Conservation (phyloP, 2,329 filamentous ascomycete genomes). For the Penicillium sp. region DNA sequence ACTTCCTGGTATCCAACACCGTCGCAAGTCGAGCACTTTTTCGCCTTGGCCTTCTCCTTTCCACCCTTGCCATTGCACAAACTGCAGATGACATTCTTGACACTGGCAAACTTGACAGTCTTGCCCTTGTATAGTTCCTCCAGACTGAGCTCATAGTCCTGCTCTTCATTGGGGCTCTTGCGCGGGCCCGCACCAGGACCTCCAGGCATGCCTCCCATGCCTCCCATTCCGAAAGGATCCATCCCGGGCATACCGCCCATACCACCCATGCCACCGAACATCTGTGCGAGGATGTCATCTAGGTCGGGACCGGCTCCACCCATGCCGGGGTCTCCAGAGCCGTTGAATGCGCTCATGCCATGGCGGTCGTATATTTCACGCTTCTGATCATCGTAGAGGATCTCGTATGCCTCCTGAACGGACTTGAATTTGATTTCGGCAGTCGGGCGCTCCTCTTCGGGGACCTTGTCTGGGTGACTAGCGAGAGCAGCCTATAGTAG, state of each 20-base stretch:
- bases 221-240: slow-evolving; percentile 57
- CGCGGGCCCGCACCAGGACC: slow-evolving; percentile 42
- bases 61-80: slow-evolving; percentile 84
- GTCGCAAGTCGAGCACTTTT: slow-evolving; percentile 76
- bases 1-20: slow-evolving; percentile 73
- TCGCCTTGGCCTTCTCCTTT: slow-evolving; percentile 83
- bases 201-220: slow-evolving; percentile 34
- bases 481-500: slow-evolving; percentile 66
- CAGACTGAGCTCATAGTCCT: slow-evolving; percentile 82
- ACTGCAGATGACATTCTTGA: slow-evolving; percentile 85
- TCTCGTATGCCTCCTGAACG: slow-evolving; percentile 92
- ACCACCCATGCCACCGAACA: slow-evolving; percentile 63
- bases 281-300: slow-evolving; percentile 87
- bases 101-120: slow-evolving; percentile 92
- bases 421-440: slow-evolving; percentile 91
- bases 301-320: slow-evolving; percentile 60
- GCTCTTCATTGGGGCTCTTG: slow-evolving; percentile 77
- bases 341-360: slow-evolving; percentile 93
- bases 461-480: slow-evolving; percentile 93
- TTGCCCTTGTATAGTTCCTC: slow-evolving; percentile 98
- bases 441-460: slow-evolving; percentile 74
- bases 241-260: slow-evolving; percentile 42
- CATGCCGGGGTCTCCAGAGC: slow-evolving; percentile 60
- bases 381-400: slow-evolving; percentile 92
- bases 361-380: slow-evolving; percentile 86